Percentiles rank a stretch among this genome's conserved stretches.
Conservation (phyloP, 129 eudicot genomes). For the Oenanthe sinensis region DNA sequence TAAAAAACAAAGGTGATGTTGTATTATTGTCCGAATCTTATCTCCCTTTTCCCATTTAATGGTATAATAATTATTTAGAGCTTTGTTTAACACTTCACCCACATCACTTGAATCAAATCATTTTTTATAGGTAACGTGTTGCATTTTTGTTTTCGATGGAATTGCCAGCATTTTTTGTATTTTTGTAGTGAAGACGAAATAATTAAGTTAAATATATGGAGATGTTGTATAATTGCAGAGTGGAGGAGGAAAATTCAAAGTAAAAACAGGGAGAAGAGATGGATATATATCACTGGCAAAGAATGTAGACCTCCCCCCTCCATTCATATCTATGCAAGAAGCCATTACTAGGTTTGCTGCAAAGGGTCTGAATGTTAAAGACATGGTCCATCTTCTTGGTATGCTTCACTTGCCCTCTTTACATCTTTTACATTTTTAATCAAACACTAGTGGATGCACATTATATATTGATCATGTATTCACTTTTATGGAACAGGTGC, state of each 20-base stretch:
- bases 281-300: slow-evolving; percentile 38
- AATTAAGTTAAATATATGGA: not conserved
- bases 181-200: not conserved
- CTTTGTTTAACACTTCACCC: not conserved
- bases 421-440: not conserved
- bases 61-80: not conserved
- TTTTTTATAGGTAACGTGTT: not conserved
- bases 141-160: not conserved
- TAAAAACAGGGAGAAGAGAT: slow-evolving; percentile 63
- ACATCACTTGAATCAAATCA: not conserved
- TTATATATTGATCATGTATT: not conserved
- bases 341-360: slow-evolving; percentile 28
- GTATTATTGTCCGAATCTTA: not conserved
- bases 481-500: slow-evolving; percentile 27
- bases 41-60: not conserved
- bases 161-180: not conserved
- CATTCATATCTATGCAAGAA: slow-evolving; percentile 35
- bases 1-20: not conserved
- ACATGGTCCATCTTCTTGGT: slow-evolving; percentile 70
- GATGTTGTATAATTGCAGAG: slow-evolving; percentile 22
- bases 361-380: slow-evolving; percentile 32
- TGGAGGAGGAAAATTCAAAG: slow-evolving; percentile 42
- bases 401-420: not conserved
- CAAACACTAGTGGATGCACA: not conserved
- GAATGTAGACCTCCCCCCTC: slow-evolving; percentile 39